Evolutionary conservation across 139 green algal species (phyloP).

Genomic region (Tetraselmis chui): DNA sequence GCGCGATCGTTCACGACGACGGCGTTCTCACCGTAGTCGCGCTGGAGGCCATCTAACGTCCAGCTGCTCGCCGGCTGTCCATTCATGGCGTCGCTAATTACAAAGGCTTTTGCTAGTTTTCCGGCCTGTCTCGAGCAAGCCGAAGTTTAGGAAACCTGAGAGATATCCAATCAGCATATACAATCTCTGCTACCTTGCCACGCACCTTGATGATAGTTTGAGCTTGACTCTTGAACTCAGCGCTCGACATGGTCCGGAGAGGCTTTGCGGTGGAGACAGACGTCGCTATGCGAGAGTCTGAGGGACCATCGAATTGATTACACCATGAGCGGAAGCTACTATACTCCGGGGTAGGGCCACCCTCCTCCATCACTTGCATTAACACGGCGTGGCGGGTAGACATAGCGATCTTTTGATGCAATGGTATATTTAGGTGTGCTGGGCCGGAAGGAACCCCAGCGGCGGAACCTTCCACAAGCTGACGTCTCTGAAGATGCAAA

Average conservation of each 20-base stretch:
- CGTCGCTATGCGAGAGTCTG: background rate
- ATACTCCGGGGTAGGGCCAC: background rate
- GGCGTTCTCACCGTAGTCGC: background rate
- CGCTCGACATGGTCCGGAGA: background rate
- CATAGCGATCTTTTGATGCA: too few relatives aligned
- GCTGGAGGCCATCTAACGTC: background rate
- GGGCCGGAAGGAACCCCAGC: too few relatives aligned
- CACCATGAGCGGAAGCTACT: background rate
- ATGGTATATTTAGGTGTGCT: too few relatives aligned
- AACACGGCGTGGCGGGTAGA: too few relatives aligned
- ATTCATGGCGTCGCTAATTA: background rate
- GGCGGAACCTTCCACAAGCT: too few relatives aligned
- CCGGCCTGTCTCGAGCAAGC: too few relatives aligned
- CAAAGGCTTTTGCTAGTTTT: background rate
- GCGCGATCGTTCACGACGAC: background rate
- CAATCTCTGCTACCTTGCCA: too few relatives aligned
- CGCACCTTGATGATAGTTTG: background rate
- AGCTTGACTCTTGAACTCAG: background rate
- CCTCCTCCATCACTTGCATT: background rate
- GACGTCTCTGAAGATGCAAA: too few relatives aligned
- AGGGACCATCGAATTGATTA: background rate
- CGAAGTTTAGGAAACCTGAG: too few relatives aligned
- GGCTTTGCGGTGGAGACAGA: background rate
- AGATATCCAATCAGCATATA: too few relatives aligned
- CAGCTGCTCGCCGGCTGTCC: background rate